Conservation (phyloP, 495 filamentous ascomycete genomes). For the Aspergillus steynii region DNA sequence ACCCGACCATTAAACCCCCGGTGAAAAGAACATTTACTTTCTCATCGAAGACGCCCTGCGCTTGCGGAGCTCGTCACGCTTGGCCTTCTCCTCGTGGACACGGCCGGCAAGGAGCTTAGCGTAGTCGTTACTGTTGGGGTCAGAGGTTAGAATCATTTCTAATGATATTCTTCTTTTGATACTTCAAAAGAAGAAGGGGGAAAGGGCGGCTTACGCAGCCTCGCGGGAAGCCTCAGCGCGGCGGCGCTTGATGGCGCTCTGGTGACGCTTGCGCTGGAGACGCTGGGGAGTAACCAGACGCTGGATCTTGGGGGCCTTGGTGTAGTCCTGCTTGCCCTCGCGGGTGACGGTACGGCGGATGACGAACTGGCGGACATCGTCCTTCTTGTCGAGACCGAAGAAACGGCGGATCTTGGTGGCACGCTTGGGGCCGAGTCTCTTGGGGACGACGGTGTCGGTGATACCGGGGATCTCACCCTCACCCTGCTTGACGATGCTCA, state of each 20-base stretch:
- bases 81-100: conserved; percentile 88
- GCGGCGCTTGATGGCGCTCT: conserved; percentile 95
- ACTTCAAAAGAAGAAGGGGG: neutral
- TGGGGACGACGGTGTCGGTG: conserved; percentile 95
- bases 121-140: conserved; percentile 70
- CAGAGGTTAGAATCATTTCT: conserved; percentile 36
- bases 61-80: conserved; percentile 91
- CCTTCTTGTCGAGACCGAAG: conserved; percentile 99
- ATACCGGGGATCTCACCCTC: conserved; percentile 89
- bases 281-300: conserved; percentile 98
- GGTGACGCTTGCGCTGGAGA: conserved; percentile 99
- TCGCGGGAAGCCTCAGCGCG: conserved; percentile 92
- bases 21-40: conserved; percentile 64
- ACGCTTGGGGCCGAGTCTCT: conserved; percentile 97
- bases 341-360: conserved; percentile 98
- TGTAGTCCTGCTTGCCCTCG: conserved; percentile 95
- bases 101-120: conserved; percentile 90
- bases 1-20: conserved; percentile 41
- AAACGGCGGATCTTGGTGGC: conserved; percentile 99
- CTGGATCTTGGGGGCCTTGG: conserved; percentile 99
- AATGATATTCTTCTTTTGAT: neutral
- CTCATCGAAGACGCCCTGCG: conserved; percentile 93
- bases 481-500: conserved; percentile 95
- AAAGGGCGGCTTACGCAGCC: conserved; percentile 79
- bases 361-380: conserved; percentile 99